Evolutionary conservation across 306 rosid genomes (phyloP).

Genomic region (Sechiopsis laciniata): DNA sequence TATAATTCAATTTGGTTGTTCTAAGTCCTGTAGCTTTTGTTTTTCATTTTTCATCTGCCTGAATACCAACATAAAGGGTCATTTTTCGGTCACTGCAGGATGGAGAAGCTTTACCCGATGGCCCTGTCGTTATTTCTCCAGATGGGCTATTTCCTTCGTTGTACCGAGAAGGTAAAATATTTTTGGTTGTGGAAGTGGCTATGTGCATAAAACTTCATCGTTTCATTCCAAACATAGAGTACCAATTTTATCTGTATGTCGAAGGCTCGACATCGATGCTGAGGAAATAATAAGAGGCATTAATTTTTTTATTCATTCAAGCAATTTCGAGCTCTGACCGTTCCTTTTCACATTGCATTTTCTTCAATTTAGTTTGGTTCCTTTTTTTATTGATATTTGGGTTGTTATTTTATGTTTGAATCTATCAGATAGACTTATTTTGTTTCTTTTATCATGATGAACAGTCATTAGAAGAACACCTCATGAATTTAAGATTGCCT

Average conservation of each 20-base stretch:
- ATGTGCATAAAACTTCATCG: neutral
- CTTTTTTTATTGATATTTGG: neutral
- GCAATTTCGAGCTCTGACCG: neutral
- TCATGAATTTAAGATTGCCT: slow-evolving; percentile 94
- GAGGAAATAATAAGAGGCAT: neutral
- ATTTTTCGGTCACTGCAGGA: slow-evolving; percentile 44
- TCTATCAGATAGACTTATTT: neutral
- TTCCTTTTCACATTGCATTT: neutral
- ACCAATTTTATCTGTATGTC: too few species aligned
- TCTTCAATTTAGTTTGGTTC: neutral
- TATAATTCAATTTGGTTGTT: neutral
- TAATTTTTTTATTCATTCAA: neutral
- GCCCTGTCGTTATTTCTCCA: slow-evolving; percentile 89
- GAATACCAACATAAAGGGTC: neutral
- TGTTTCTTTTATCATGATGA: slow-evolving; percentile 17
- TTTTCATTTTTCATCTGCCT: neutral
- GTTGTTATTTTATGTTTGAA: neutral
- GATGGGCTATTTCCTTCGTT: slow-evolving; percentile 89
- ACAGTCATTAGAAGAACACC: slow-evolving; percentile 96
- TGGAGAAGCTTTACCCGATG: slow-evolving; percentile 77
- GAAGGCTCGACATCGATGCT: neutral
- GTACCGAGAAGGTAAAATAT: slow-evolving; percentile 71
- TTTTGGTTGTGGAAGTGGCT: neutral
- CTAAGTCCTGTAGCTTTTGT: neutral
- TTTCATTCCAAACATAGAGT: too few species aligned